phyloP scores from a whole-genome alignment of 2,329 filamentous ascomycete species.

The Diaporthe caulivora region DNA sequence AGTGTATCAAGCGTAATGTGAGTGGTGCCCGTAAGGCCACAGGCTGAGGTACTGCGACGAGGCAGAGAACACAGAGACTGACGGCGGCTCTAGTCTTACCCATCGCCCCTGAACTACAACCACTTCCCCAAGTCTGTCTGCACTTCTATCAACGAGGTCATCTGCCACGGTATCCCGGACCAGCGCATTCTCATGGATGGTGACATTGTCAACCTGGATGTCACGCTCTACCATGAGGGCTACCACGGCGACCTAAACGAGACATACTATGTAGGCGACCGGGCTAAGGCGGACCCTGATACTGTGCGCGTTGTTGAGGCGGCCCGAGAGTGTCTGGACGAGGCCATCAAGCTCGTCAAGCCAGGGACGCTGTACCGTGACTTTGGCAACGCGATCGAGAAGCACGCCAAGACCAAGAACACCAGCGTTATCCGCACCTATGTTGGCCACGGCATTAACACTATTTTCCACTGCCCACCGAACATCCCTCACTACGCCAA shows the following conservation, averaged over 20 bases:
- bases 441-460: conserved; percentile 95
- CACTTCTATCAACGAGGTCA: conserved; percentile 96
- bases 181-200: conserved; percentile 88
- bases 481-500: conserved; percentile 98
- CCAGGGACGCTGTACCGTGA: conserved; percentile 93
- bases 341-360: conserved; percentile 91
- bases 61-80: neutral
- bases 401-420: conserved; percentile 85
- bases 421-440: conserved; percentile 97
- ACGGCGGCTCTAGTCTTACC: conserved; percentile 77
- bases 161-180: conserved; percentile 98
- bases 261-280: conserved; percentile 97
- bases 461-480: conserved; percentile 91
- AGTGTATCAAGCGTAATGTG: conserved; percentile 80
- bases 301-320: conserved; percentile 92
- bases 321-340: conserved; percentile 88
- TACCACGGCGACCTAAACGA: conserved; percentile 98
- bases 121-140: conserved; percentile 98
- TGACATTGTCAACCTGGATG: conserved; percentile 97
- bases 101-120: conserved; percentile 94
- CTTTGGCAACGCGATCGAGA: conserved; percentile 95
- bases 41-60: conserved; percentile 64
- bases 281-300: conserved; percentile 85
- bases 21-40: conserved; percentile 48
- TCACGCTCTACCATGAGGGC: conserved; percentile 92